Percentiles rank a stretch among this genome's conserved stretches.
Conservation (phyloP, 768 basidiomycete species). For the Suillus ampliporus region DNA sequence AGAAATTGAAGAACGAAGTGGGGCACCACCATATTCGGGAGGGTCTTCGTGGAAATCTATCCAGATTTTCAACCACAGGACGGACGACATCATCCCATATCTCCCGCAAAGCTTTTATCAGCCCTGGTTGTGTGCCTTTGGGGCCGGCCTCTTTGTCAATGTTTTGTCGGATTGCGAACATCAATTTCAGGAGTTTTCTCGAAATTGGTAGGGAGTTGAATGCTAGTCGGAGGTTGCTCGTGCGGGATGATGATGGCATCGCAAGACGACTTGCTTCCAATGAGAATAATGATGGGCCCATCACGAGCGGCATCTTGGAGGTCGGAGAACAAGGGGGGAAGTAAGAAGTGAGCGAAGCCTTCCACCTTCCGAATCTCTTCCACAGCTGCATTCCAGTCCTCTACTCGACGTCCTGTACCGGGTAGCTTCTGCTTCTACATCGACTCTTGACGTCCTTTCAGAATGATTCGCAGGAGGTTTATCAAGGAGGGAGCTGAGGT, state of each 20-base stretch:
- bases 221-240: neutral
- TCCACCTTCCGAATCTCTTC: conserved; percentile 16
- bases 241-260: conserved; percentile 17
- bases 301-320: conserved; percentile 11
- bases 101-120: neutral
- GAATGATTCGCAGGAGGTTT: too few relatives aligned
- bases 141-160: neutral
- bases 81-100: conserved; percentile 7
- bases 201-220: neutral
- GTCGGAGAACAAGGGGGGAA: conserved; percentile 11
- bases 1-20: conserved; percentile 7
- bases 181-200: neutral
- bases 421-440: too few relatives aligned
- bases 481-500: too few relatives aligned
- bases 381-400: conserved; percentile 20
- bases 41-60: neutral
- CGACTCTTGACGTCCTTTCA: too few relatives aligned
- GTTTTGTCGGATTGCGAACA: neutral
- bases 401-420: too few relatives aligned
- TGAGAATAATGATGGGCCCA: conserved; percentile 12
- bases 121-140: neutral
- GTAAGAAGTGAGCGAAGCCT: conserved; percentile 20
- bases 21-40: conserved; percentile 15
- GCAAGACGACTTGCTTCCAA: conserved; percentile 7
- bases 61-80: conserved; percentile 7